Base-by-base conservation (phyloP, 2,329 filamentous ascomycete species). In the Coniosporium tulheliwenetii region DNA sequence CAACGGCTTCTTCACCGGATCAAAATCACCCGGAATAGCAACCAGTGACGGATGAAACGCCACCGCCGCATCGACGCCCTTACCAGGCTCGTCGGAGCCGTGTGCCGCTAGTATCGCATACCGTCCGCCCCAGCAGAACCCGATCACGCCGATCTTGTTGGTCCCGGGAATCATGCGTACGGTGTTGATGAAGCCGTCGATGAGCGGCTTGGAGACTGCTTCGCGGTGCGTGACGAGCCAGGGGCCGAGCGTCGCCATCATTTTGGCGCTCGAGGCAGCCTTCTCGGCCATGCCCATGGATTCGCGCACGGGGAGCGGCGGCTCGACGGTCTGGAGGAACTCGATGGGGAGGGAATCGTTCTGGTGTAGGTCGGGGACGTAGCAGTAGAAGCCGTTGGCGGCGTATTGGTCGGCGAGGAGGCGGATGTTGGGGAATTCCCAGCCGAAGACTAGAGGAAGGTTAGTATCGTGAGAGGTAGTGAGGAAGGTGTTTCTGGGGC, bases 321-420 rank as follows among this genome's bases (percentile, higher is more conserved):
- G 64, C 48, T 67, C 62, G 30, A 66, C 51, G 42, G 55, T 58
- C 35, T 65, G 52, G 1, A 68, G 52, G 41, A 61, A 64, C 9
- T 55, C 54, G 3, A 59, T 49, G 10, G 58, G 54, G 9, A 68
- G 46, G 8, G 56, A 56, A 48, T 67, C 62, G 41, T 58, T 58
- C 37, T 55, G 40, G 48, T 61, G 59, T 2, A 70, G 50, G 47
- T 69, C 65, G 1, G 65, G 59, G 30, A 69, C 50, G 48, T 67
- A 68, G 46, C 57, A 57, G 39, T 62, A 65, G 47, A 63, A 67
- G 48, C 65, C 61, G 10, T 56, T 56, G 44, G 60, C 57, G 29
- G 66, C 66, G 48, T 67, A 70, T 39, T 62, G 52, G 50, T 69
- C 66, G 10, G 66, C 66, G 10, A 69, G 52, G 3, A 70, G 47